Conservation (phyloP, 345 rosid genomes). For the Gossypium longicalyx region DNA sequence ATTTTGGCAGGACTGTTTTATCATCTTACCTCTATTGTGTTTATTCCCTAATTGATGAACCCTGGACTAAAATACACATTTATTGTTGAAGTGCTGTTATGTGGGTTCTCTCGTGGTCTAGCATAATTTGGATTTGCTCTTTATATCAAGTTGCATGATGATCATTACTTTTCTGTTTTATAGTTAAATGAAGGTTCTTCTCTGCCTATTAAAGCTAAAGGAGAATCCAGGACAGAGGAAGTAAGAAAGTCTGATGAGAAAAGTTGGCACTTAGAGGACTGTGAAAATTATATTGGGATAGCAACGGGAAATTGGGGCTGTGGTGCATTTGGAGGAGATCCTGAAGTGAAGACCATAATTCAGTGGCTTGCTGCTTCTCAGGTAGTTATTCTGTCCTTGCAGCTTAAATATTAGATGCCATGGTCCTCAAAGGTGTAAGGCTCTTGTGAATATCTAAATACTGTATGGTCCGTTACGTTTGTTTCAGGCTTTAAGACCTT, state of each 20-base stretch:
- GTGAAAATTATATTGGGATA: slow-evolving; percentile 51
- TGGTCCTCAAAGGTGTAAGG: neutral
- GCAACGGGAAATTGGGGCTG: slow-evolving; percentile 98
- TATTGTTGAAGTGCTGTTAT: neutral
- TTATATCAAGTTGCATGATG: neutral
- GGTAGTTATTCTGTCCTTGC: slow-evolving; percentile 34
- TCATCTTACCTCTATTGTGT: neutral
- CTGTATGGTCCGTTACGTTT: neutral
- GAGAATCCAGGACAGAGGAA: slow-evolving; percentile 16
- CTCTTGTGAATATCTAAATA: neutral
- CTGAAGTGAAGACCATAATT: slow-evolving; percentile 69
- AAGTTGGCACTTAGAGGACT: slow-evolving; percentile 20
- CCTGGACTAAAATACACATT: neutral
- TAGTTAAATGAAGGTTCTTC: slow-evolving; percentile 40
- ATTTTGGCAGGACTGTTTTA: slow-evolving; percentile 23
- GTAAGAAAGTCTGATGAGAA: slow-evolving; percentile 23
- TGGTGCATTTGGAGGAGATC: slow-evolving; percentile 97
- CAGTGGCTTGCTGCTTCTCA: slow-evolving; percentile 99
- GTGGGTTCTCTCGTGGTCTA: neutral
- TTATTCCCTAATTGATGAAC: neutral
- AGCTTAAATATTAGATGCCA: neutral
- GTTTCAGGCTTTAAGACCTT: slow-evolving; percentile 77
- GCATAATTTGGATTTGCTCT: slow-evolving; percentile 1
- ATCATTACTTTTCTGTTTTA: slow-evolving; percentile 7
- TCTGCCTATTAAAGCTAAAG: slow-evolving; percentile 27